Conservation (phyloP, 768 basidiomycete species). For the Hygrophorus russula region DNA sequence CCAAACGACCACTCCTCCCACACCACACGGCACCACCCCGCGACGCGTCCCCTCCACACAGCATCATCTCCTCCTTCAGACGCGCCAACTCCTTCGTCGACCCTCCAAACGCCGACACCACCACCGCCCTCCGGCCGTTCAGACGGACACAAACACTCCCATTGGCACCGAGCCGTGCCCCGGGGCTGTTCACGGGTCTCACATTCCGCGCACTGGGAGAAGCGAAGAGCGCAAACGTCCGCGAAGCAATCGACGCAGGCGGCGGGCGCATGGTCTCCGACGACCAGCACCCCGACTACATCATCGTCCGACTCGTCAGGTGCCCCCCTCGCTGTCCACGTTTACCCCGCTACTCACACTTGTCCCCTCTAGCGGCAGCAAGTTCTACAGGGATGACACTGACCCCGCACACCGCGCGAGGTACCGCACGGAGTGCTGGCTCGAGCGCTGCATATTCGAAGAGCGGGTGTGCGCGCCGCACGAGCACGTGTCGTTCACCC, state of each 20-base stretch:
- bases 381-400: conserved; percentile 47
- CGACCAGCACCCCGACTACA: conserved; percentile 43
- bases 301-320: conserved; percentile 70
- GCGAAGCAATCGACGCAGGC: conserved; percentile 44
- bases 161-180: no score
- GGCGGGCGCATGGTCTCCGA: conserved; percentile 43
- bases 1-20: conserved; percentile 24
- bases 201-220: conserved; percentile 57
- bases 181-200: conserved; percentile 41
- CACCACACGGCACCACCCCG: conserved; percentile 11
- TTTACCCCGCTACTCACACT: no score
- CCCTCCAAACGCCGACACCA: conserved; percentile 11
- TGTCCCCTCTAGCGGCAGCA: conserved; percentile 46
- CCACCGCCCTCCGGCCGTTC: conserved; percentile 31
- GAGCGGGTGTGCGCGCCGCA: conserved; percentile 58
- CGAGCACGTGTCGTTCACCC: conserved; percentile 62
- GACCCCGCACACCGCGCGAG: conserved; percentile 34
- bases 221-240: conserved; percentile 46
- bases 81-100: conserved; percentile 55
- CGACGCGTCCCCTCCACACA: no score
- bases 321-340: conserved; percentile 25
- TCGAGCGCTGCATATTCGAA: conserved; percentile 75
- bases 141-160: conserved; percentile 30
- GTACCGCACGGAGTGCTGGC: conserved; percentile 89
- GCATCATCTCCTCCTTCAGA: conserved; percentile 49